These are phyloP conservation scores for Tricholoma flavovirens DNA, from an alignment of 768 basidiomycete species.

Conservation along the genomic window DNA sequence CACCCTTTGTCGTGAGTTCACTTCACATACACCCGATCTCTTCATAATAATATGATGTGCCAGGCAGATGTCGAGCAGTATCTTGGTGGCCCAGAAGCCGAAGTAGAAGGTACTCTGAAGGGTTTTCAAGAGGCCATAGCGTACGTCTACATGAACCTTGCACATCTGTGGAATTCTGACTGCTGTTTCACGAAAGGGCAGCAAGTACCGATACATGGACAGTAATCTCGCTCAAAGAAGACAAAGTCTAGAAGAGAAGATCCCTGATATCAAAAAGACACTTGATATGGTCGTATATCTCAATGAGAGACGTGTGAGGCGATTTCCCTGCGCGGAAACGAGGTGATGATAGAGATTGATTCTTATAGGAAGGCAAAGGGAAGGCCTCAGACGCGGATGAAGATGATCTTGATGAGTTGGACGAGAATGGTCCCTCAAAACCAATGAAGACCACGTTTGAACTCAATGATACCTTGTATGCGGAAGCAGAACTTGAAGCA, in stretches of 20 bases:
- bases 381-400: constrained; percentile 37
- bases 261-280: constrained; percentile 93
- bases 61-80: constrained; percentile 87
- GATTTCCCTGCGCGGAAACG: not conserved
- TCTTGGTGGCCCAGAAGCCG: constrained; percentile 71
- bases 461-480: constrained; percentile 91
- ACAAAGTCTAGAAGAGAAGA: constrained; percentile 83
- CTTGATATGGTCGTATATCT: constrained; percentile 84
- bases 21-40: too few relatives aligned
- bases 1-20: constrained; percentile 81
- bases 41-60: constrained; percentile 7
- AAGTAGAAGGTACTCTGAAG: constrained; percentile 72
- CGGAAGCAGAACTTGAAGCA: constrained; percentile 83
- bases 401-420: constrained; percentile 51
- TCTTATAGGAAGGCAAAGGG: constrained; percentile 53
- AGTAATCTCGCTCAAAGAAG: constrained; percentile 73
- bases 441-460: constrained; percentile 85
- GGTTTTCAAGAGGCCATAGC: constrained; percentile 89
- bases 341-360: constrained; percentile 1
- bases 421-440: constrained; percentile 40
- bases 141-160: constrained; percentile 44
- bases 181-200: constrained; percentile 41
- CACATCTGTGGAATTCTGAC: constrained; percentile 14
- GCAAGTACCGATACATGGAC: constrained; percentile 99
- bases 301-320: constrained; percentile 60